Evolutionary conservation across 2,329 filamentous ascomycete species (phyloP).

Genomic region (Calonectria ilicicola): DNA sequence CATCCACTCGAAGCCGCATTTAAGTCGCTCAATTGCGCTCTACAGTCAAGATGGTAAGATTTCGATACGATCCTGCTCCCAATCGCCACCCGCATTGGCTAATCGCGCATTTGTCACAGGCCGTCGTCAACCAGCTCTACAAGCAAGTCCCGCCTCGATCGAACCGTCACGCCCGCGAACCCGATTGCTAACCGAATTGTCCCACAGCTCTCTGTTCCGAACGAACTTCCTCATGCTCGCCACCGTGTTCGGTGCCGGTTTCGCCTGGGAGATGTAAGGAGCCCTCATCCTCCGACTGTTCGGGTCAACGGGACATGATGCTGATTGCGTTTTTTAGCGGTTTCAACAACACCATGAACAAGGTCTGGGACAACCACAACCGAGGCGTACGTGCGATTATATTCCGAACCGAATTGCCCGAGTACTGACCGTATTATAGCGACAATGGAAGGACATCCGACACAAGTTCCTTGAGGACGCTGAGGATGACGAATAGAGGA

Average conservation of each 20-base stretch:
- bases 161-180: conserved; percentile 28
- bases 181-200: conserved; percentile 39
- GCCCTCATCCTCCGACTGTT: conserved; percentile 14
- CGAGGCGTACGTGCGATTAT: conserved; percentile 77
- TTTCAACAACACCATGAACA: conserved; percentile 86
- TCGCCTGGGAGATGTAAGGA: conserved; percentile 92
- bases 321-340: conserved; percentile 67
- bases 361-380: conserved; percentile 92
- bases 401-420: not conserved
- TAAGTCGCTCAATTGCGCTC: conserved; percentile 47
- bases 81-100: conserved; percentile 38
- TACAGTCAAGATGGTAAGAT: conserved; percentile 53
- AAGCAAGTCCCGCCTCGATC: conserved; percentile 50
- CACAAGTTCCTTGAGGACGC: conserved; percentile 81
- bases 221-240: conserved; percentile 90
- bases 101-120: conserved; percentile 51
- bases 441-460: conserved; percentile 99
- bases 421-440: conserved; percentile 65
- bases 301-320: conserved; percentile 34
- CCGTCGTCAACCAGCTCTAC: conserved; percentile 53
- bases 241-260: conserved; percentile 87
- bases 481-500: conserved; percentile 54
- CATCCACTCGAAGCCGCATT: conserved; percentile 37
- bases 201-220: conserved; percentile 81
- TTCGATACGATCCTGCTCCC: not conserved